Percentiles rank a stretch among this genome's conserved stretches.
phyloP scores from a whole-genome alignment of 176 grass and related monocot genomes.

The Musa acuminata region DNA sequence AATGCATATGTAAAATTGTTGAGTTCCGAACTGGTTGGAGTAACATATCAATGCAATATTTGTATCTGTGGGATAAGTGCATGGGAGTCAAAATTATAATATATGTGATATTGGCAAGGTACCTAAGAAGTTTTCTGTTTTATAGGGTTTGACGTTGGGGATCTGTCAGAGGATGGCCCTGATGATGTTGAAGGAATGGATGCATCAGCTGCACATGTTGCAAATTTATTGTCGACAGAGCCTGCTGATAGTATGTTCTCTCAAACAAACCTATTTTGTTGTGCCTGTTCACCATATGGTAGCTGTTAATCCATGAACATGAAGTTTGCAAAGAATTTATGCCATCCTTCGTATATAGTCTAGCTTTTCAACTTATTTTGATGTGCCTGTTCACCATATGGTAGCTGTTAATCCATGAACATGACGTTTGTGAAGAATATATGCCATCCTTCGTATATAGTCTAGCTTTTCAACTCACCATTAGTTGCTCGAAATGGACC shows the following conservation, averaged over 20 bases:
- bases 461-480: neutral
- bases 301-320: neutral
- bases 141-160: conserved; percentile 87
- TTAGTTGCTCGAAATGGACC: neutral
- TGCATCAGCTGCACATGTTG: conserved; percentile 84
- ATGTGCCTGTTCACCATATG: too few relatives aligned
- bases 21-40: neutral
- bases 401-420: neutral
- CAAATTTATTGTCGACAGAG: conserved; percentile 91
- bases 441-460: neutral
- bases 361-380: neutral
- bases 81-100: neutral
- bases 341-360: neutral
- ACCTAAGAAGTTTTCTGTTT: conserved; percentile 3
- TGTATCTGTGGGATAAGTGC: neutral
- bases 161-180: conserved; percentile 69
- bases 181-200: conserved; percentile 84
- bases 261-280: neutral
- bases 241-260: conserved; percentile 68
- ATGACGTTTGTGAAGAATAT: neutral
- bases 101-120: neutral
- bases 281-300: neutral
- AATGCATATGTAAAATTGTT: neutral
- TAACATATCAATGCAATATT: too few relatives aligned
- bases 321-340: neutral